Conservation (phyloP, 1,139 yeast genomes). For the Geotrichum carabidarum region DNA sequence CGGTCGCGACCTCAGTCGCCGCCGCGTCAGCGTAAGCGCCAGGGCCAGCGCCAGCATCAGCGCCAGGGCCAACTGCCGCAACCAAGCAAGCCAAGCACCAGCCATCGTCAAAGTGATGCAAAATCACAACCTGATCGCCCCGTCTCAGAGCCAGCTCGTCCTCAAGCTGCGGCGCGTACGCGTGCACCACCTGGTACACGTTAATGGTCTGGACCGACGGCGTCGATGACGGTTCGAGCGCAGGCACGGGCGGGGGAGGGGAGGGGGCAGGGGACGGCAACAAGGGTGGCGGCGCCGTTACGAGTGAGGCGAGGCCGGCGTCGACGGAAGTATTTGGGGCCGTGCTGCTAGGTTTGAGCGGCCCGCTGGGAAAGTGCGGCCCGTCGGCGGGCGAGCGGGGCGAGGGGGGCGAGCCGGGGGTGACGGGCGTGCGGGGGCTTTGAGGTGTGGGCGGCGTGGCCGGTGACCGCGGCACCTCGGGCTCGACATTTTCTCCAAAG, state of each 20-base stretch:
- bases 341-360: not conserved
- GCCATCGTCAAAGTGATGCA: constrained; percentile 38
- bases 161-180: constrained; percentile 34
- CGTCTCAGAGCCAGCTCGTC: constrained; percentile 36
- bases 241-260: constrained; percentile 11
- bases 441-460: no score
- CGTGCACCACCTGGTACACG: constrained; percentile 28
- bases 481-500: no score
- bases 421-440: no score
- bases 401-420: no score
- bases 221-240: constrained; percentile 1
- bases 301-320: no score
- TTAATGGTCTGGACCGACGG: constrained; percentile 9
- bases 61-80: constrained; percentile 15
- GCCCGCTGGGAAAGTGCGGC: not conserved
- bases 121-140: constrained; percentile 34
- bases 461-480: no score
- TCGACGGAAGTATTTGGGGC: not conserved
- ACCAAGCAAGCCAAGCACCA: constrained; percentile 35
- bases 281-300: not conserved
- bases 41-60: constrained; percentile 11
- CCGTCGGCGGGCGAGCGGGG: no score
- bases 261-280: constrained; percentile 9
- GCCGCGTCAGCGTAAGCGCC: no score
- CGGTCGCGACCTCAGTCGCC: no score